A percentile compares a stretch with the other conserved stretches of the same genome.
Conservation (phyloP, 2,329 filamentous ascomycete genomes). For the Fusarium sp. region DNA sequence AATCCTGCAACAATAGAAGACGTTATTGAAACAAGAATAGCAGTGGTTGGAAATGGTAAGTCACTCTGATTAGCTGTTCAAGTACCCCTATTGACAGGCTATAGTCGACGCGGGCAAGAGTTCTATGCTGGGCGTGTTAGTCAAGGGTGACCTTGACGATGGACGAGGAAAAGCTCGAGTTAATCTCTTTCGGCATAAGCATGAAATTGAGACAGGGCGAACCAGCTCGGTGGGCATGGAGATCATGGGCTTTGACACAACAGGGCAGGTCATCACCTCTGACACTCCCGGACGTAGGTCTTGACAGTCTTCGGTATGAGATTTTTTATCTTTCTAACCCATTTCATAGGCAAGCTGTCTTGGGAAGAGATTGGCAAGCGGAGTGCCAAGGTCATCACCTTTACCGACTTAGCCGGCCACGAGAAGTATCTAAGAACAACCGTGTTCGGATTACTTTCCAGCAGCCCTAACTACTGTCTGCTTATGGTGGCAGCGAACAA, state of each 20-base stretch:
- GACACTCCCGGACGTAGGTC: conserved; percentile 84
- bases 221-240: conserved; percentile 99
- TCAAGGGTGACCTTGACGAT: conserved; percentile 96
- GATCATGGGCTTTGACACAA: conserved; percentile 96
- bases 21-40: conserved; percentile 95
- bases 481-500: conserved; percentile 99
- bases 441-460: conserved; percentile 93
- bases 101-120: conserved; percentile 96
- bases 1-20: conserved; percentile 82
- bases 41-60: conserved; percentile 92
- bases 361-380: conserved; percentile 98
- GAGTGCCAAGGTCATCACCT: conserved; percentile 96
- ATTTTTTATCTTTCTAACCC: conserved; percentile 30
- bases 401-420: conserved; percentile 95
- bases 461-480: conserved; percentile 96
- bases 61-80: background rate
- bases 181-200: conserved; percentile 97
- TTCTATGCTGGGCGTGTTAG: conserved; percentile 93
- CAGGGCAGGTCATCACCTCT: conserved; percentile 85
- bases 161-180: conserved; percentile 93
- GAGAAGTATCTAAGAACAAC: conserved; percentile 96
- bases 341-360: conserved; percentile 73
- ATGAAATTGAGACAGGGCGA: conserved; percentile 94
- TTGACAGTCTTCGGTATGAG: background rate
- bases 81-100: conserved; percentile 28